Base-by-base conservation (phyloP, 1,284 basidiomycete genomes). In the Ceratorhiza oryzae-sativae region DNA sequence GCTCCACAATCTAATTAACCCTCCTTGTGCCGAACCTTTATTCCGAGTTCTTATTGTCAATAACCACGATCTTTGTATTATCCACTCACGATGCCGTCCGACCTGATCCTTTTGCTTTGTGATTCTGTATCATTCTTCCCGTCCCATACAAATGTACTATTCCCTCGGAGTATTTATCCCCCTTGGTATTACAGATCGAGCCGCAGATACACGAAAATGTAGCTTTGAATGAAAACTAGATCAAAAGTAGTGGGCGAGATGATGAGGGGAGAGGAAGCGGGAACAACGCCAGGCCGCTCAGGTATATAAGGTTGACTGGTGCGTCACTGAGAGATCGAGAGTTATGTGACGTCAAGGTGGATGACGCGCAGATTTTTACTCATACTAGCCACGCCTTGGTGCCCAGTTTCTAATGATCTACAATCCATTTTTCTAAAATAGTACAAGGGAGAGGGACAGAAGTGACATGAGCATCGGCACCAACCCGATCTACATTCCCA, bases 1-100 rank as follows among this genome's bases (percentile, higher is more conserved):
- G 68, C 65, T 32, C 41, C 25, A 74, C 73, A 6, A 74, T 74
- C 60, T 74, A 49, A 74, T 59, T 20, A 2, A 9, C 25, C 58
- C 34, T 36, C 25, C 23, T 12, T 30, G 4, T 56, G 41, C 63
- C 32, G 46, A 39, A 30, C 42, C 42, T 41, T 42, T n/a, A 13
- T 41, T 53, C 46, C 39, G 5, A 20, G n/a, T 53, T 25, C 34
- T 41, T 30, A 30, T 45, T 41, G 32, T 59, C 56, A 59, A 32
- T 41, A 59, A 15, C 32, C 59, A 18, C 18, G 13, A 30, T 27
- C 30, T 36, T 18, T 70, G 53, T 70, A 58, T 70, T 23, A 46
- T 58, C 34, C 39, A 42, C 65, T 68, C 34, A 70, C 53, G 18
- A 45, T 12, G 39, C 8, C 4, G 13, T 61, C 25, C 39, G 8